Evolutionary conservation across 2,329 filamentous ascomycete species (phyloP).

Genomic region (Aspergillus fijiensis): DNA sequence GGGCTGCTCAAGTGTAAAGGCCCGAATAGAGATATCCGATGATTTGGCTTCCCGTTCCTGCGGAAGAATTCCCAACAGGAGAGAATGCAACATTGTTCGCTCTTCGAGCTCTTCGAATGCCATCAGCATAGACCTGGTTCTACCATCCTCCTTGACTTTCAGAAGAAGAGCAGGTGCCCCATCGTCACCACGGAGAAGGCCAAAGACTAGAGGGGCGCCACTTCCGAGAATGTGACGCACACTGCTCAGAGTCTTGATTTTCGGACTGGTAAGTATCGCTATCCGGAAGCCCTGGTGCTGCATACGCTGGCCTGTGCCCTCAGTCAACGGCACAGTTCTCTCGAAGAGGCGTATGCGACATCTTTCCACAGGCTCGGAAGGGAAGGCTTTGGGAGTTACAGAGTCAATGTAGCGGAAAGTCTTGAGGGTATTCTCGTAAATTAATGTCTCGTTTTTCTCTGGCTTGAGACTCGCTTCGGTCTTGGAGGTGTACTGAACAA

Average conservation of each 20-base stretch:
- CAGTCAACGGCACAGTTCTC: slow-evolving; percentile 63
- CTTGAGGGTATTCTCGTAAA: slow-evolving; percentile 68
- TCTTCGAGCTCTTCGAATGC: slow-evolving; percentile 74
- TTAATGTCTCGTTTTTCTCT: slow-evolving; percentile 65
- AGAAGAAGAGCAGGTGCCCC: slow-evolving; percentile 69
- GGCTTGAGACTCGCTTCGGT: slow-evolving; percentile 70
- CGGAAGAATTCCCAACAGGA: slow-evolving; percentile 71
- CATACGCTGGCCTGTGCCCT: slow-evolving; percentile 69
- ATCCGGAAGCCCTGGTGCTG: slow-evolving; percentile 79
- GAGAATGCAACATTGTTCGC: slow-evolving; percentile 67
- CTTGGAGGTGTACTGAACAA: slow-evolving; percentile 80
- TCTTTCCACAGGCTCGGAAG: slow-evolving; percentile 67
- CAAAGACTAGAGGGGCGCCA: slow-evolving; percentile 70
- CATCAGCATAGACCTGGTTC: slow-evolving; percentile 70
- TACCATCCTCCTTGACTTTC: slow-evolving; percentile 65
- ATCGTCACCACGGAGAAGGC: slow-evolving; percentile 70
- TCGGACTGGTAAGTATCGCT: slow-evolving; percentile 73
- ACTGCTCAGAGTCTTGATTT: slow-evolving; percentile 73
- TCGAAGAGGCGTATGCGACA: slow-evolving; percentile 78
- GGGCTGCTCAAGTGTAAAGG: slow-evolving; percentile 60
- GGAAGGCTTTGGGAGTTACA: slow-evolving; percentile 70
- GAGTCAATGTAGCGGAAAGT: slow-evolving; percentile 81
- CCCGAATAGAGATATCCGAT: slow-evolving; percentile 65
- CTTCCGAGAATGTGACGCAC: slow-evolving; percentile 69
- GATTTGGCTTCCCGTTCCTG: slow-evolving; percentile 68